Percentiles rank a stretch among this genome's conserved stretches.
These are phyloP conservation scores for Candida mesenterica DNA, from an alignment of 1,139 yeast species.

Conservation along the genomic window DNA sequence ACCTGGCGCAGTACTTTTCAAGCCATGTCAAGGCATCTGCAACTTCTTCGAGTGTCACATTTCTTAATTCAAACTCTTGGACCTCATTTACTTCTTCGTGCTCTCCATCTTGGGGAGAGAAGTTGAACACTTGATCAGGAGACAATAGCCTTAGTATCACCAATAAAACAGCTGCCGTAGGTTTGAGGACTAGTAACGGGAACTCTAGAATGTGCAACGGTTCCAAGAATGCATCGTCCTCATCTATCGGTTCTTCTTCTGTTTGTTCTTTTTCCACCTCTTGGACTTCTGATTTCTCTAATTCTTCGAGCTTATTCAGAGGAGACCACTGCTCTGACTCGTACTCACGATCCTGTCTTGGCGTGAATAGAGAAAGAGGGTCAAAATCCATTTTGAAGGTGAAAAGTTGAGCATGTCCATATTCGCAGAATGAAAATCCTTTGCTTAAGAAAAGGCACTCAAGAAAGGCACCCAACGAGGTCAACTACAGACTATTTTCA, in stretches of 20 bases:
- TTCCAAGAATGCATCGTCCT: slow-evolving; percentile 20
- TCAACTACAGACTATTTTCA: too few species aligned
- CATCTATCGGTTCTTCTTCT: neutral
- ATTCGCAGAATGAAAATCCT: too few species aligned
- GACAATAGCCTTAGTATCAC: slow-evolving; percentile 49
- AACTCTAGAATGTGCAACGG: slow-evolving; percentile 65
- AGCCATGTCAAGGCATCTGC: slow-evolving; percentile 43
- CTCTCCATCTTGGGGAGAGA: slow-evolving; percentile 27
- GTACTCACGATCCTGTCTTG: slow-evolving; percentile 13
- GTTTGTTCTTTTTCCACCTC: neutral
- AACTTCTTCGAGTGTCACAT: slow-evolving; percentile 21
- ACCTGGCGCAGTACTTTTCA: slow-evolving; percentile 29
- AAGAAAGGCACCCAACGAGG: too few species aligned
- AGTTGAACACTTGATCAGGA: slow-evolving; percentile 56
- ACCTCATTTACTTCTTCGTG: slow-evolving; percentile 12
- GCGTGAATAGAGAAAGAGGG: slow-evolving; percentile 43
- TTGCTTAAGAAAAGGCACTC: too few species aligned
- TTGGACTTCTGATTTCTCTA: neutral
- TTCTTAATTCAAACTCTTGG: slow-evolving; percentile 14
- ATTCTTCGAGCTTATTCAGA: neutral
- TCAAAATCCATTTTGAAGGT: slow-evolving; percentile 47
- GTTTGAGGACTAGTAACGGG: slow-evolving; percentile 50
- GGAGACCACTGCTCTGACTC: slow-evolving; percentile 3
- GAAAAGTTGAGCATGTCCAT: neutral
- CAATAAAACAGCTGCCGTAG: slow-evolving; percentile 49